Conservation (phyloP, 768 basidiomycete genomes). For the Lentinula edodes region DNA sequence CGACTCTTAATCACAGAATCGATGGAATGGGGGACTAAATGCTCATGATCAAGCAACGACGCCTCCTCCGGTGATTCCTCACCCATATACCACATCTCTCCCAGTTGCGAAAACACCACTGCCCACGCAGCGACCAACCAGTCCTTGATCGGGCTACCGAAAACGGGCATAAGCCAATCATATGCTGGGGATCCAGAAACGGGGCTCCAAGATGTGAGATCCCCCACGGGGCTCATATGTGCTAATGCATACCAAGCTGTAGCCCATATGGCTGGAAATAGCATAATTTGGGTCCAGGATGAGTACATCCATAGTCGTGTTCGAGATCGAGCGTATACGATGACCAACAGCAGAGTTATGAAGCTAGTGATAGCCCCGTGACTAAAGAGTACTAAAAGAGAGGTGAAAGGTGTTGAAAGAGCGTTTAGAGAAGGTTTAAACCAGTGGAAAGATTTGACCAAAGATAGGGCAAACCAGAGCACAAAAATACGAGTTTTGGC, state of each 20-base stretch:
- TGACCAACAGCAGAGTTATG: conserved; percentile 34
- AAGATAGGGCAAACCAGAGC: conserved; percentile 31
- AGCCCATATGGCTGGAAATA: conserved; percentile 72
- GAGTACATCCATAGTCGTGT: conserved; percentile 19
- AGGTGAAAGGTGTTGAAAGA: conserved; percentile 44
- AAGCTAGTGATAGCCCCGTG: conserved; percentile 40
- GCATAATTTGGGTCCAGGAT: conserved; percentile 40
- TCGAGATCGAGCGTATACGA: conserved; percentile 30
- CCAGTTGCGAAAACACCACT: conserved; percentile 49
- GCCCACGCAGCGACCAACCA: conserved; percentile 79
- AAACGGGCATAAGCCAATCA: conserved; percentile 51
- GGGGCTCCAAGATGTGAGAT: conserved; percentile 69
- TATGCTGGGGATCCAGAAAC: conserved; percentile 49
- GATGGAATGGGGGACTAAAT: conserved; percentile 3
- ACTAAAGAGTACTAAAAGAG: conserved; percentile 39
- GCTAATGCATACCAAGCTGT: conserved; percentile 52
- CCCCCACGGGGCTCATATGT: conserved; percentile 59
- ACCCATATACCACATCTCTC: conserved; percentile 56
- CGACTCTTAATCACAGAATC: conserved; percentile 3
- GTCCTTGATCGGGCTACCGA: conserved; percentile 60
- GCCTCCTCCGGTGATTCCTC: conserved; percentile 10
- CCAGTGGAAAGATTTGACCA: conserved; percentile 37
- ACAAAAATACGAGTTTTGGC: conserved; percentile 17
- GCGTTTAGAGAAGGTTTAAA: conserved; percentile 43
- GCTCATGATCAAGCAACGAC: conserved; percentile 4